phyloP scores from a whole-genome alignment of 768 basidiomycete genomes.

The Calocybe cyanea region DNA sequence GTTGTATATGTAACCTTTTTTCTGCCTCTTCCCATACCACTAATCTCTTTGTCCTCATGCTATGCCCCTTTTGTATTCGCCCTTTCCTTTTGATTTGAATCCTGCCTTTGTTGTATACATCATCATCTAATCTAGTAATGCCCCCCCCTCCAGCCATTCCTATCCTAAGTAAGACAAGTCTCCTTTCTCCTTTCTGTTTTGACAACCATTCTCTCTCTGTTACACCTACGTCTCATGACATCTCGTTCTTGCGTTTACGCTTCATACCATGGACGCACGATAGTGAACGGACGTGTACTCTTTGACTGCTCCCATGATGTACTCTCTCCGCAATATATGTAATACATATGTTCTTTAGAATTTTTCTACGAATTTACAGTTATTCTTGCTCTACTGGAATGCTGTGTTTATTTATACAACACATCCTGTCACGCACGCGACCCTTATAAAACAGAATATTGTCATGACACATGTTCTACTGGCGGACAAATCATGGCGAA shows the following conservation, averaged over 20 bases:
- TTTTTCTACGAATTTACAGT: too few species aligned
- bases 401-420: too few species aligned
- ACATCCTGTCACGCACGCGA: too few species aligned
- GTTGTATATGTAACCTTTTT: slow-evolving; percentile 3
- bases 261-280: slow-evolving; percentile 36
- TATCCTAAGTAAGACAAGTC: background rate
- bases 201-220: slow-evolving; percentile 9
- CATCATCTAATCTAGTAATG: slow-evolving; percentile 1
- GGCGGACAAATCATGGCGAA: too few species aligned
- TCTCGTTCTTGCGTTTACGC: too few species aligned
- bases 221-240: slow-evolving; percentile 6
- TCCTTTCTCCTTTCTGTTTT: slow-evolving; percentile 9
- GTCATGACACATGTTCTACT: too few species aligned
- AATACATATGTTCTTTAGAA: slow-evolving; percentile 9
- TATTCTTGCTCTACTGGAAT: too few species aligned
- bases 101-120: background rate
- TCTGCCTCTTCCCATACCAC: too few species aligned
- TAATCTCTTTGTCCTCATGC: background rate
- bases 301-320: slow-evolving; percentile 46
- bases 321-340: slow-evolving; percentile 33
- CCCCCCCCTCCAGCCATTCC: background rate
- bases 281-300: slow-evolving; percentile 55
- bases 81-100: slow-evolving; percentile 10
- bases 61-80: slow-evolving; percentile 18
- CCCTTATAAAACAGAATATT: too few species aligned